Conservation (phyloP, 306 rosid species). For the Gleditsia sinensis region DNA sequence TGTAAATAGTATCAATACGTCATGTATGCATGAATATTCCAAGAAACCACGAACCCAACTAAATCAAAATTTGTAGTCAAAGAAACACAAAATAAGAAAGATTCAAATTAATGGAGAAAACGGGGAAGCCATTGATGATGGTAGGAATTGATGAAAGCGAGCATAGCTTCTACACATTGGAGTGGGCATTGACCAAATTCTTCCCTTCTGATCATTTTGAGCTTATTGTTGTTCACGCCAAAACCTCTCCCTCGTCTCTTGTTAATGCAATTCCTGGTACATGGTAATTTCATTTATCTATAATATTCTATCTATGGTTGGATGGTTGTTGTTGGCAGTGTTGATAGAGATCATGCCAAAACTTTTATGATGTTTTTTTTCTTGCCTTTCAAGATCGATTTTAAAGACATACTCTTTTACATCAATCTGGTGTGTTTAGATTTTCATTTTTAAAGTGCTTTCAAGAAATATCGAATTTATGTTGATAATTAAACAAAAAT, state of each 20-base stretch:
- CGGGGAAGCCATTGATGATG: slow-evolving; percentile 11
- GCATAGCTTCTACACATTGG: slow-evolving; percentile 16
- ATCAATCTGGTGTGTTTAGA: too few species aligned
- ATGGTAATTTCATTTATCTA: neutral
- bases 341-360: too few species aligned
- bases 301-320: too few species aligned
- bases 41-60: too few species aligned
- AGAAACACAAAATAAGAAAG: neutral
- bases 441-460: too few species aligned
- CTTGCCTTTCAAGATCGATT: too few species aligned
- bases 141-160: slow-evolving; percentile 13
- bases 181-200: slow-evolving; percentile 3
- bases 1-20: neutral
- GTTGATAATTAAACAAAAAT: too few species aligned
- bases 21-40: too few species aligned
- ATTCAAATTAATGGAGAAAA: slow-evolving; percentile 8
- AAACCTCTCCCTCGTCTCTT: slow-evolving; percentile 11
- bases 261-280: neutral
- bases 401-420: too few species aligned
- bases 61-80: neutral
- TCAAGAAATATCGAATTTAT: too few species aligned
- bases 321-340: too few species aligned
- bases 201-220: slow-evolving; percentile 1
- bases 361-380: too few species aligned
- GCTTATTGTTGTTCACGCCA: slow-evolving; percentile 1